Conservation (phyloP, 2,329 filamentous ascomycete genomes). For the Colletotrichum nymphaeae region DNA sequence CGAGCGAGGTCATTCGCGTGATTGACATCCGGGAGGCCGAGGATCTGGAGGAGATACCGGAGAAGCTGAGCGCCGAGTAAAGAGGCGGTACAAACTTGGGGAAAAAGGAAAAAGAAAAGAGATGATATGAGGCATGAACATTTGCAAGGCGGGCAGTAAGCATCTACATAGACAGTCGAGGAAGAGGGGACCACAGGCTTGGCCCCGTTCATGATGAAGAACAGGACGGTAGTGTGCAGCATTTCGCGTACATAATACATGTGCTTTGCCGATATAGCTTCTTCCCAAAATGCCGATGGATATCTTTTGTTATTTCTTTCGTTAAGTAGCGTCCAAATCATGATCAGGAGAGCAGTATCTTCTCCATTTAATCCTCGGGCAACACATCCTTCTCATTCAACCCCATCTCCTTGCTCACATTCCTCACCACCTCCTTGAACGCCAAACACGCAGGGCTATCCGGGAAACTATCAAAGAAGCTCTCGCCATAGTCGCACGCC, state of each 20-base stretch:
- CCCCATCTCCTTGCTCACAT: slow-evolving; percentile 74
- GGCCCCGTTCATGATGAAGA: neutral
- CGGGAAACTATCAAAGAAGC: slow-evolving; percentile 93
- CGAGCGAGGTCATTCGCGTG: slow-evolving; percentile 87
- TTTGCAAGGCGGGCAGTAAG: neutral
- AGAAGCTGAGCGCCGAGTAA: slow-evolving; percentile 60
- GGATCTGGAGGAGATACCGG: slow-evolving; percentile 84
- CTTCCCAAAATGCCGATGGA: neutral
- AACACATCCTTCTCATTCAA: slow-evolving; percentile 67
- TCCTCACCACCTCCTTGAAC: slow-evolving; percentile 82
- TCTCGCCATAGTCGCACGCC: slow-evolving; percentile 97
- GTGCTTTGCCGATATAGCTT: neutral
- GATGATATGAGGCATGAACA: neutral
- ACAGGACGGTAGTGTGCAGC: neutral
- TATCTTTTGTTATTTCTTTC: slow-evolving; percentile 7
- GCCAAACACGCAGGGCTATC: slow-evolving; percentile 91
- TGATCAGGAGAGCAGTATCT: neutral
- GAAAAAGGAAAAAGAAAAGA: too few relatives aligned
- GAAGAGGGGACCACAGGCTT: neutral
- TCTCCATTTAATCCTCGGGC: slow-evolving; percentile 48
- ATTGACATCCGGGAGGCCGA: slow-evolving; percentile 86
- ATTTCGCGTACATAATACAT: slow-evolving; percentile 29
- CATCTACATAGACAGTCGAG: slow-evolving; percentile 6
- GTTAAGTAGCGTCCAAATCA: neutral
- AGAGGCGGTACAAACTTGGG: neutral